Evolutionary conservation across 1,284 basidiomycete genomes (phyloP).

Genomic region (Singerocomus inundabilis): DNA sequence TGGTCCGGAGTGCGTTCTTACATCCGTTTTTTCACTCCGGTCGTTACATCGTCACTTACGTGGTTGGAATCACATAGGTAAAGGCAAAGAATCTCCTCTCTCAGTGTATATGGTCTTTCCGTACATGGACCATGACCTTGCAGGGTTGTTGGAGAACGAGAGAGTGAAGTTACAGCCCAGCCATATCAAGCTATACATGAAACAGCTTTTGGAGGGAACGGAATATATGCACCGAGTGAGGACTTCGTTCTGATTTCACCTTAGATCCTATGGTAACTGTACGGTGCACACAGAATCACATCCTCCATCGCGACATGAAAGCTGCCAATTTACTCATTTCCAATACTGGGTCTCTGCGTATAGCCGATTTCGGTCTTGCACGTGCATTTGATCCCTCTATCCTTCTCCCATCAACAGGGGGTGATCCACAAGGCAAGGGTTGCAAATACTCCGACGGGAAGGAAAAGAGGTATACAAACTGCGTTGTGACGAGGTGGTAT

Average conservation of each 20-base stretch:
- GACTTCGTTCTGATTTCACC: not conserved
- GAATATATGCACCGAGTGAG: constrained; percentile 90
- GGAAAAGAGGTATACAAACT: constrained; percentile 88
- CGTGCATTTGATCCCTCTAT: constrained; percentile 64
- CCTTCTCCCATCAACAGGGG: constrained; percentile 29
- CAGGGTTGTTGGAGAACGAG: constrained; percentile 90
- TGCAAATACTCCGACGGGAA: constrained; percentile 46
- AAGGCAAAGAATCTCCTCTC: constrained; percentile 58
- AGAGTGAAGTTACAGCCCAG: constrained; percentile 78
- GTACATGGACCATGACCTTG: constrained; percentile 99
- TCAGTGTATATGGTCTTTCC: constrained; percentile 99
- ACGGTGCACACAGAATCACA: constrained; percentile 70
- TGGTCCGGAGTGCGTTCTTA: constrained; percentile 58
- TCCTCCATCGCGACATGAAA: constrained; percentile 98
- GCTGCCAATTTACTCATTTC: constrained; percentile 96
- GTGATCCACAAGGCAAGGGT: constrained; percentile 31
- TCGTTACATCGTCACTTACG: constrained; percentile 5
- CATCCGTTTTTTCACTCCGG: not conserved
- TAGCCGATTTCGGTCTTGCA: constrained; percentile 97
- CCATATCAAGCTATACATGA: constrained; percentile 95
- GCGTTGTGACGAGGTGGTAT: constrained; percentile 99
- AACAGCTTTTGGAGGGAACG: constrained; percentile 91
- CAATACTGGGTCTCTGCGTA: constrained; percentile 79
- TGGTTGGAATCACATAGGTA: constrained; percentile 40
- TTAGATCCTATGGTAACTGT: constrained; percentile 5